phyloP scores from a whole-genome alignment of 2,329 filamentous ascomycete genomes.

The Pseudonectria foliicola region DNA sequence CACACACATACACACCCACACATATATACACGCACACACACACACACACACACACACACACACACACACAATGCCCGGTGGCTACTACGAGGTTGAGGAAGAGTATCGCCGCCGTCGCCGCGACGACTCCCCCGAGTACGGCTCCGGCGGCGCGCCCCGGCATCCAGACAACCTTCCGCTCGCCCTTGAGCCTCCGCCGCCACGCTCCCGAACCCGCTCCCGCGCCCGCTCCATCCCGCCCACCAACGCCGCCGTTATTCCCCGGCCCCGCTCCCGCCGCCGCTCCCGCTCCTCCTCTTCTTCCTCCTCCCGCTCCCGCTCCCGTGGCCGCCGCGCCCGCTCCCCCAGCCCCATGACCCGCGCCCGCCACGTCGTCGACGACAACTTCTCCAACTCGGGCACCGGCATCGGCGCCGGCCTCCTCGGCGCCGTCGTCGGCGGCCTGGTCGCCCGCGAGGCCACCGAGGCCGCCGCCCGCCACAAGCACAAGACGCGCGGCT shows the following conservation, averaged over 20 bases:
- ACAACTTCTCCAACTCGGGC: conserved; percentile 41
- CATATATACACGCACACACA: no score
- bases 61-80: conserved; percentile 6
- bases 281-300: conserved; percentile 16
- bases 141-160: conserved; percentile 22
- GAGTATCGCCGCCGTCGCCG: conserved; percentile 18
- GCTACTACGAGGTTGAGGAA: conserved; percentile 25
- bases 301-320: conserved; percentile 17
- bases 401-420: conserved; percentile 45
- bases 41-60: no score
- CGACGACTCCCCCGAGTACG: conserved; percentile 26
- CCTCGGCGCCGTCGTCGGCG: conserved; percentile 47
- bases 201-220: conserved; percentile 22
- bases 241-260: conserved; percentile 18
- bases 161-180: conserved; percentile 8
- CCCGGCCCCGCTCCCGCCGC: conserved; percentile 20
- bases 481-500: conserved; percentile 20
- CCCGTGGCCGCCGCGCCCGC: conserved; percentile 5
- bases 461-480: conserved; percentile 33
- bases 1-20: no score
- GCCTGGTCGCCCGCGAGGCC: conserved; percentile 44
- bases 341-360: conserved; percentile 30
- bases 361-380: conserved; percentile 34
- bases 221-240: conserved; percentile 30
- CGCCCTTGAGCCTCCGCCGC: conserved; percentile 22